Conservation (phyloP, 2,329 filamentous ascomycete species). For the Fusarium chuoi region DNA sequence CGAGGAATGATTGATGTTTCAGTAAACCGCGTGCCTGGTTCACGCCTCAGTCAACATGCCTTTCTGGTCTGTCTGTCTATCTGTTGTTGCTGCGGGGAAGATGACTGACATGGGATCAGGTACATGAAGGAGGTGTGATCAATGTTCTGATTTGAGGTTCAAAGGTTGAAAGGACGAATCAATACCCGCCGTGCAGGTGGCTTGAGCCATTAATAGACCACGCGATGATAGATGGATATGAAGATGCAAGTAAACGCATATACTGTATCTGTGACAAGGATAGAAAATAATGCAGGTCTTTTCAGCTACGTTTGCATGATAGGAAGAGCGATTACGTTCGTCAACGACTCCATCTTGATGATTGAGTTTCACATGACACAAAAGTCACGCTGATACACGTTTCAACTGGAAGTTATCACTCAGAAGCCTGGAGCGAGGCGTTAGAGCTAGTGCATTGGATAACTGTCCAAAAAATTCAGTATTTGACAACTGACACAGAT, state of each 20-base stretch:
- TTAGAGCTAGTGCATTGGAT: not conserved
- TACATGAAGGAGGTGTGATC: constrained; percentile 15
- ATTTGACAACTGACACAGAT: not conserved
- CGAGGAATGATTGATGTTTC: constrained; percentile 33
- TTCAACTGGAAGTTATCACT: not conserved
- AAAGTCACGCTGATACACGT: not conserved
- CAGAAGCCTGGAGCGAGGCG: not conserved
- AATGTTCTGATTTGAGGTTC: constrained; percentile 20
- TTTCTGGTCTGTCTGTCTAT: not conserved
- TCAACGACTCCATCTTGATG: not conserved
- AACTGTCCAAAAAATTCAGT: not conserved
- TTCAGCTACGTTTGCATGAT: not conserved
- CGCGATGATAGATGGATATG: not conserved
- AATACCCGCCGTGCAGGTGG: constrained; percentile 23
- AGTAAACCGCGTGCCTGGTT: constrained; percentile 24
- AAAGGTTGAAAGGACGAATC: constrained; percentile 7
- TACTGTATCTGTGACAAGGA: not conserved
- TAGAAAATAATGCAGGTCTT: not conserved
- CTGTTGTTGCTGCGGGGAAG: constrained; percentile 28
- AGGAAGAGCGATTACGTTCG: not conserved
- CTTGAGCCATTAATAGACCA: constrained; percentile 20
- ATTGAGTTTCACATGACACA: not conserved
- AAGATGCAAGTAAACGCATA: not conserved
- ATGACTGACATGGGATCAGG: constrained; percentile 12
- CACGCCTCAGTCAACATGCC: constrained; percentile 1